Conservation (phyloP, 208 protist genomes). For the Trypanosoma cruzi region DNA sequence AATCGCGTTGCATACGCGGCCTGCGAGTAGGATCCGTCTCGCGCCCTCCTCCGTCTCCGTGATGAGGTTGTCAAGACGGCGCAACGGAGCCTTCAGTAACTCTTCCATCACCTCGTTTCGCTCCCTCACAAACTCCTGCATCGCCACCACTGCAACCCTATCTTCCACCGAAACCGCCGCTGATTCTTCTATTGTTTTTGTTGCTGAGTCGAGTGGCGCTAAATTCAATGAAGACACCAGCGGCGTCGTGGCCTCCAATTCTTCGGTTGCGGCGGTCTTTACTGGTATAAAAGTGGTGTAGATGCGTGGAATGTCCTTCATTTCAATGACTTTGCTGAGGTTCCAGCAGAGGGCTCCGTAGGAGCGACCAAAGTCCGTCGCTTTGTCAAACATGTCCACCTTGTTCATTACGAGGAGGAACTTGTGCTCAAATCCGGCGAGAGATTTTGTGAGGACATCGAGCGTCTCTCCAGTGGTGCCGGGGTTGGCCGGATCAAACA, state of each 20-base stretch:
- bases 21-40: constrained; percentile 52
- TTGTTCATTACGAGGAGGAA: constrained; percentile 92
- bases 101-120: constrained; percentile 60
- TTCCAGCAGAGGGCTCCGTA: constrained; percentile 94
- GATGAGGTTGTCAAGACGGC: constrained; percentile 78
- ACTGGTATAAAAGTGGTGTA: constrained; percentile 83
- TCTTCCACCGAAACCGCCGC: background rate
- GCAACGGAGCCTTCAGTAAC: constrained; percentile 59
- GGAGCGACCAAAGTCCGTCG: constrained; percentile 87
- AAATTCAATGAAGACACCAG: too few relatives aligned
- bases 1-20: constrained; percentile 45
- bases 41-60: constrained; percentile 72
- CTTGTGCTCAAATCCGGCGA: constrained; percentile 88
- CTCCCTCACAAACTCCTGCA: constrained; percentile 51
- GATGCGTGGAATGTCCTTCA: constrained; percentile 92
- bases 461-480: constrained; percentile 93
- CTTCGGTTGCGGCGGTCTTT: constrained; percentile 20
- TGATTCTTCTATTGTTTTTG: background rate
- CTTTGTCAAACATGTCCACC: constrained; percentile 80
- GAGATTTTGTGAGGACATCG: constrained; percentile 87
- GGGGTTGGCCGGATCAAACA: constrained; percentile 92
- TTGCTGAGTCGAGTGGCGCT: too few relatives aligned
- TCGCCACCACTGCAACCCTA: constrained; percentile 30
- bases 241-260: background rate
- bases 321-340: constrained; percentile 85